These are phyloP conservation scores for Paracoccidioides lutzii DNA, from an alignment of 2,329 filamentous ascomycete species.

Conservation along the genomic window DNA sequence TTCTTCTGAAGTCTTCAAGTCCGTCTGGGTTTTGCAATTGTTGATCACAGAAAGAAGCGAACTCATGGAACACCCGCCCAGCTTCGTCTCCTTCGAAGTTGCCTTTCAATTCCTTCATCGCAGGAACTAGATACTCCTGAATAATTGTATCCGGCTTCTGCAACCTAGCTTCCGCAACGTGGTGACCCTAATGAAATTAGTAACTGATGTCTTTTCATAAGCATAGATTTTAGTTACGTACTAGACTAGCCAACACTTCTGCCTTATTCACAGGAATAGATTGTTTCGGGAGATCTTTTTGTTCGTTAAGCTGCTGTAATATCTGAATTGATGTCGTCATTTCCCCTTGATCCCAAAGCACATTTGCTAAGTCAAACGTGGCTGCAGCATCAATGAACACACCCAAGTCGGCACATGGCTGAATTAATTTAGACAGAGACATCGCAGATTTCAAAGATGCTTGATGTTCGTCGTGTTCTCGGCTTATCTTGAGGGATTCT, in stretches of 20 bases:
- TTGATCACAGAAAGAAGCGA: constrained; percentile 87
- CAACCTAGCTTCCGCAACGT: constrained; percentile 76
- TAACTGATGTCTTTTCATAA: background rate
- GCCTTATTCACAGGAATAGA: constrained; percentile 59
- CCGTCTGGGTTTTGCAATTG: constrained; percentile 80
- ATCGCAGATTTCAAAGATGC: constrained; percentile 80
- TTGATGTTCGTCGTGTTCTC: constrained; percentile 69
- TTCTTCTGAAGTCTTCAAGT: constrained; percentile 68
- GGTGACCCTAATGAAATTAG: constrained; percentile 48
- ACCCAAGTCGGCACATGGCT: constrained; percentile 54
- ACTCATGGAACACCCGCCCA: constrained; percentile 84
- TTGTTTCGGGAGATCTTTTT: constrained; percentile 52
- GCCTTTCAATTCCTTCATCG: constrained; percentile 66
- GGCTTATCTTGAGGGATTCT: constrained; percentile 59
- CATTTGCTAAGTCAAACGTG: constrained; percentile 71
- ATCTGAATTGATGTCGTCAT: constrained; percentile 79
- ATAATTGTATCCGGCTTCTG: constrained; percentile 88
- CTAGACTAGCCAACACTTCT: constrained; percentile 71
- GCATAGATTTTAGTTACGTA: constrained; percentile 21
- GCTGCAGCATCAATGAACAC: constrained; percentile 65
- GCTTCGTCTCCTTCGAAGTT: constrained; percentile 57
- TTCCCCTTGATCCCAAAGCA: constrained; percentile 90
- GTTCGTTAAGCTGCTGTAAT: constrained; percentile 58
- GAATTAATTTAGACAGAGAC: constrained; percentile 64
- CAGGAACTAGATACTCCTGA: constrained; percentile 69